Conservation (phyloP, 202 grass and related monocot genomes). For the Setaria viridis region DNA sequence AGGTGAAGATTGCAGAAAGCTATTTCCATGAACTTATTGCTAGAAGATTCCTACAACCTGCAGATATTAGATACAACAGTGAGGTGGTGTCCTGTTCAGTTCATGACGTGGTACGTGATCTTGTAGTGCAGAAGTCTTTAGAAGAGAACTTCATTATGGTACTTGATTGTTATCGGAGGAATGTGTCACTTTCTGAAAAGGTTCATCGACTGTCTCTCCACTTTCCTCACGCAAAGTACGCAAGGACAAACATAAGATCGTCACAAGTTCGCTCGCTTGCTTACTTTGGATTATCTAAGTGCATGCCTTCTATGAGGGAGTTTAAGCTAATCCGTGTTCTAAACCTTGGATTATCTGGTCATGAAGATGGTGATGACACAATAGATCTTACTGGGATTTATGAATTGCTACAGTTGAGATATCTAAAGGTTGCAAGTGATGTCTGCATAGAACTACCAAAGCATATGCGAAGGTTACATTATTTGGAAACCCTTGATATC, state of each 20-base stretch:
- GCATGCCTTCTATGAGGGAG: neutral
- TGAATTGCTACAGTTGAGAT: conserved; percentile 21
- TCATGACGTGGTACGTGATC: conserved; percentile 3
- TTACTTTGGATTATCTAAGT: neutral
- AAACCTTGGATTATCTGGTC: neutral
- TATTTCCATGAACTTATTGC: conserved; percentile 34
- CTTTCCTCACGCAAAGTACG: neutral
- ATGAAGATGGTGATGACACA: neutral
- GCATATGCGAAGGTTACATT: conserved; percentile 5
- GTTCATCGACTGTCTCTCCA: neutral
- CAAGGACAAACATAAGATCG: neutral
- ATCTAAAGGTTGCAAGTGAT: conserved; percentile 12
- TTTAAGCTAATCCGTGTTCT: conserved; percentile 23
- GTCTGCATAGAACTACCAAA: conserved; percentile 12
- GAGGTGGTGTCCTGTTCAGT: neutral
- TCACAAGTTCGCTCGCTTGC: neutral
- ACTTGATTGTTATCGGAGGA: neutral
- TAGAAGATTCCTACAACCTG: conserved; percentile 14
- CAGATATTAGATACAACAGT: neutral
- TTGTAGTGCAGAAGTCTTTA: neutral
- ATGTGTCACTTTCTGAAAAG: neutral
- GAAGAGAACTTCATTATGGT: neutral
- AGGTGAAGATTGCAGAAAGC: neutral
- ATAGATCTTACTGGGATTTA: neutral
- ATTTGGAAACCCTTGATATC: conserved; percentile 27